Evolutionary conservation across 495 filamentous ascomycete species (phyloP).

Genomic region (Trichocladium uniseriatum): DNA sequence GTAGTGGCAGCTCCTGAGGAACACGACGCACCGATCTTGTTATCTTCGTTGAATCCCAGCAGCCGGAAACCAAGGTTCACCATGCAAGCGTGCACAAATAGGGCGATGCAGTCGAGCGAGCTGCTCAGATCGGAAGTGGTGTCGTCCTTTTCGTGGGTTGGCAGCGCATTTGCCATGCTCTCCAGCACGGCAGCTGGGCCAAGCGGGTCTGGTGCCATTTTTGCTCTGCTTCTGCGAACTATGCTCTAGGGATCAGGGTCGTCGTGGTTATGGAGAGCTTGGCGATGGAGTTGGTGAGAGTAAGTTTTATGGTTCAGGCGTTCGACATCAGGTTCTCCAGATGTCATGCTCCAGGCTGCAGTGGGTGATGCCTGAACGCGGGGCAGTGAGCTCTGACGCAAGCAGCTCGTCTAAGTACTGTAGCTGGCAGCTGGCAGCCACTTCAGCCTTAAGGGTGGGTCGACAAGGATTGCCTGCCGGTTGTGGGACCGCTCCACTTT

Average conservation of each 20-base stretch:
- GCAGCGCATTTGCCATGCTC: constrained; percentile 49
- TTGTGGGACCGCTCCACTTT: too few relatives aligned
- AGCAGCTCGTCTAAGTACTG: too few relatives aligned
- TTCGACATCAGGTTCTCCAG: too few relatives aligned
- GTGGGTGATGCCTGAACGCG: too few relatives aligned
- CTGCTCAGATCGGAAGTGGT: constrained; percentile 56
- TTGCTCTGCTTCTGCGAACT: background rate
- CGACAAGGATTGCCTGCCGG: too few relatives aligned
- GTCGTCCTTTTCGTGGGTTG: constrained; percentile 41
- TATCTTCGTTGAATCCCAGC: constrained; percentile 71
- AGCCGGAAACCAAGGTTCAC: constrained; percentile 69
- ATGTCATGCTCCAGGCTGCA: too few relatives aligned
- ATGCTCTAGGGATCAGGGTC: background rate
- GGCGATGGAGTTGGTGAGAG: too few relatives aligned
- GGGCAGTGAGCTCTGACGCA: too few relatives aligned
- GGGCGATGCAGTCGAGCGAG: constrained; percentile 74
- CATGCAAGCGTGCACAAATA: constrained; percentile 81
- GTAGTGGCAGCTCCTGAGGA: background rate
- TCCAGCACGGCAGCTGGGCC: constrained; percentile 37
- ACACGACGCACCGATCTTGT: constrained; percentile 47
- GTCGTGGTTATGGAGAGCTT: background rate
- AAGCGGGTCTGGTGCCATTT: constrained; percentile 27
- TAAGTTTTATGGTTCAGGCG: too few relatives aligned
- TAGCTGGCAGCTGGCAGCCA: background rate
- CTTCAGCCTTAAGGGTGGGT: background rate